These are phyloP conservation scores for Tricladium varicosporioides DNA, from an alignment of 2,329 filamentous ascomycete genomes.

Conservation along the genomic window DNA sequence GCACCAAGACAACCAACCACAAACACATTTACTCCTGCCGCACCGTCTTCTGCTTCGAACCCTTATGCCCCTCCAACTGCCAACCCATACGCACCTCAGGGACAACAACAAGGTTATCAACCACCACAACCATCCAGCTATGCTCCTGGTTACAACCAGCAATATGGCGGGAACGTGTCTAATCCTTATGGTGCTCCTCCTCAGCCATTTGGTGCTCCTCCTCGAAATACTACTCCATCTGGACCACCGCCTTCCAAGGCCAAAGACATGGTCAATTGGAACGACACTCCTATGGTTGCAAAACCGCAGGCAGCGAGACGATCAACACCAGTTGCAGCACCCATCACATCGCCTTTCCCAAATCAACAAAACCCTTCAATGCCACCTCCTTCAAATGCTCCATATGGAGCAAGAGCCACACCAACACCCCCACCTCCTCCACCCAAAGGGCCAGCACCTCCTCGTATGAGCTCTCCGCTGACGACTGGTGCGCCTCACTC, in stretches of 20 bases:
- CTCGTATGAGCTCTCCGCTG: conserved; percentile 71
- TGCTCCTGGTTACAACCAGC: conserved; percentile 34
- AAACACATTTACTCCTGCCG: conserved; percentile 39
- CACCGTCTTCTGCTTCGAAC: conserved; percentile 38
- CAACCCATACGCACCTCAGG: conserved; percentile 49
- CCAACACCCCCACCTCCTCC: conserved; percentile 77
- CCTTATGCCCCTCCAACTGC: conserved; percentile 47
- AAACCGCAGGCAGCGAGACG: conserved; percentile 70
- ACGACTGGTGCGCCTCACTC: conserved; percentile 51
- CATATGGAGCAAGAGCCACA: conserved; percentile 59
- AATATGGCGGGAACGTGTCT: conserved; percentile 30
- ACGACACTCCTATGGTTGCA: conserved; percentile 85
- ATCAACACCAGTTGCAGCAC: conserved; percentile 59
- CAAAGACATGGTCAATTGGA: conserved; percentile 81
- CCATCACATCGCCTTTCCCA: conserved; percentile 74
- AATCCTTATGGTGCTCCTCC: conserved; percentile 33
- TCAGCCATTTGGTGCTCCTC: conserved; percentile 48
- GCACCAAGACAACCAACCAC: conserved; percentile 28
- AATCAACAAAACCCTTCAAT: conserved; percentile 55
- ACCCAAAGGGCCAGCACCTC: conserved; percentile 72
- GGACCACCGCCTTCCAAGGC: conserved; percentile 66
- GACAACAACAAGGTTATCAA: conserved; percentile 37
- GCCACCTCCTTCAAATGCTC: conserved; percentile 53
- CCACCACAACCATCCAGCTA: conserved; percentile 39
- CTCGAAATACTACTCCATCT: conserved; percentile 66